Conservation (phyloP, 768 basidiomycete genomes). For the Lyophyllum decastes region DNA sequence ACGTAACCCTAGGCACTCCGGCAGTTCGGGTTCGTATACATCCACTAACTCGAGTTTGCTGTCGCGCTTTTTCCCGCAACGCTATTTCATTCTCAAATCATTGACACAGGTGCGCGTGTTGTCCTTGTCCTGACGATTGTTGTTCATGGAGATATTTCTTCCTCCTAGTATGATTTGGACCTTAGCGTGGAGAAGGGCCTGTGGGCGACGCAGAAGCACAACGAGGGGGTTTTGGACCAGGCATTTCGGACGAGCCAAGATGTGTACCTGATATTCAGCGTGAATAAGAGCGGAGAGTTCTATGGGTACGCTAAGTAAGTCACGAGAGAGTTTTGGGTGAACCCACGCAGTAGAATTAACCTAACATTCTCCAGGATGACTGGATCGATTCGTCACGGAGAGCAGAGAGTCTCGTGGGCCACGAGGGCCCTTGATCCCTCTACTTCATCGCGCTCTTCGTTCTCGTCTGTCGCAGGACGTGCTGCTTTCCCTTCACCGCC, state of each 20-base stretch:
- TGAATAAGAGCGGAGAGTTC: constrained; percentile 93
- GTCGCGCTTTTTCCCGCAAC: constrained; percentile 72
- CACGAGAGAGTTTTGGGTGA: not conserved
- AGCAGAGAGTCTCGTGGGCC: constrained; percentile 60
- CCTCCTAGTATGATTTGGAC: constrained; percentile 69
- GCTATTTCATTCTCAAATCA: constrained; percentile 94
- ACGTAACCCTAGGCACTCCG: constrained; percentile 37
- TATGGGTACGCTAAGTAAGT: constrained; percentile 86
- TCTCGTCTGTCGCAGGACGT: constrained; percentile 19
- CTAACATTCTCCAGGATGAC: constrained; percentile 56
- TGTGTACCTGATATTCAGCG: constrained; percentile 88
- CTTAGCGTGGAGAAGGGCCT: constrained; percentile 74
- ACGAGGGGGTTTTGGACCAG: constrained; percentile 88
- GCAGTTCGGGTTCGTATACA: constrained; percentile 68
- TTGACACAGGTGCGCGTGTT: constrained; percentile 62
- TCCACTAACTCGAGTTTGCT: constrained; percentile 88
- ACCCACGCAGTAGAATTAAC: not conserved
- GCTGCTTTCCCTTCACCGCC: not conserved
- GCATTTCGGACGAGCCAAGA: constrained; percentile 90
- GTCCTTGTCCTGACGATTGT: not conserved
- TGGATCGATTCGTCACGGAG: constrained; percentile 56
- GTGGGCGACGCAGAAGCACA: constrained; percentile 95
- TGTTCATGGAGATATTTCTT: not conserved
- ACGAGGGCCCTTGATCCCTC: constrained; percentile 37
- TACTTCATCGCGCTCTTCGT: constrained; percentile 28